These are phyloP conservation scores for Globisporangium ultimum DNA, from an alignment of 352 stramenopile genomes.

Conservation along the genomic window DNA sequence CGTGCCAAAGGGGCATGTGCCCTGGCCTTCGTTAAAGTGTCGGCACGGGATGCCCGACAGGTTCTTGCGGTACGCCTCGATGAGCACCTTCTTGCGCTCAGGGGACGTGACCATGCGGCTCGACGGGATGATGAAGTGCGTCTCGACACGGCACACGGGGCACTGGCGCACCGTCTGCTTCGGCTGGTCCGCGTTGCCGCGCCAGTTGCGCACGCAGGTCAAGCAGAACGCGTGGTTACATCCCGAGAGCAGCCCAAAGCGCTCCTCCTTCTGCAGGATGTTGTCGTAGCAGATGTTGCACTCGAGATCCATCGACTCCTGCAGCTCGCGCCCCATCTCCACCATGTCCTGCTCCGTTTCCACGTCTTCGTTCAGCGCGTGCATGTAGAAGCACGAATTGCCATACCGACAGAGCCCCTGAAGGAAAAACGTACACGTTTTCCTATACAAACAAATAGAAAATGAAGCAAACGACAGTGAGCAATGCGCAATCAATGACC, in stretches of 20 bases:
- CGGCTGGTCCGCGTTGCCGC: conserved; percentile 50
- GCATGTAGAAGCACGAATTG: conserved; percentile 78
- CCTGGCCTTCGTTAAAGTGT: conserved; percentile 80
- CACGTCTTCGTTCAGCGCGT: conserved; percentile 43
- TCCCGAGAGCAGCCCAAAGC: conserved; percentile 78
- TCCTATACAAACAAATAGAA: conserved; percentile 26
- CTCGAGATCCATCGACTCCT: conserved; percentile 64
- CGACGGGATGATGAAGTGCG: conserved; percentile 81
- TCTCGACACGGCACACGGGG: conserved; percentile 73
- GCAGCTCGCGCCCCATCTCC: conserved; percentile 57
- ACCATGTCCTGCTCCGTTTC: conserved; percentile 49
- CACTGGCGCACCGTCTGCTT: conserved; percentile 81
- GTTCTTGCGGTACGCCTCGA: conserved; percentile 71
- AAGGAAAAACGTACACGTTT: conserved; percentile 81
- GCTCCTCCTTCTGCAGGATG: conserved; percentile 66
- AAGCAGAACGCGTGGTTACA: conserved; percentile 85
- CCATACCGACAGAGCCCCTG: conserved; percentile 80
- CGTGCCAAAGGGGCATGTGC: conserved; percentile 81
- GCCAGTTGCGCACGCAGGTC: conserved; percentile 79
- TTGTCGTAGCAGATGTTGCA: conserved; percentile 87
- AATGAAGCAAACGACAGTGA: conserved; percentile 2
- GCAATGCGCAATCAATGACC: not conserved
- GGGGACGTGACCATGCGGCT: conserved; percentile 72
- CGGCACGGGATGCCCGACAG: conserved; percentile 74
- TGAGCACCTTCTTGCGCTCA: conserved; percentile 63